Evolutionary conservation across 345 rosid genomes (phyloP), one percentile per base, ranked within the genome.

Genomic region (Carallia pectinifolia): DNA sequence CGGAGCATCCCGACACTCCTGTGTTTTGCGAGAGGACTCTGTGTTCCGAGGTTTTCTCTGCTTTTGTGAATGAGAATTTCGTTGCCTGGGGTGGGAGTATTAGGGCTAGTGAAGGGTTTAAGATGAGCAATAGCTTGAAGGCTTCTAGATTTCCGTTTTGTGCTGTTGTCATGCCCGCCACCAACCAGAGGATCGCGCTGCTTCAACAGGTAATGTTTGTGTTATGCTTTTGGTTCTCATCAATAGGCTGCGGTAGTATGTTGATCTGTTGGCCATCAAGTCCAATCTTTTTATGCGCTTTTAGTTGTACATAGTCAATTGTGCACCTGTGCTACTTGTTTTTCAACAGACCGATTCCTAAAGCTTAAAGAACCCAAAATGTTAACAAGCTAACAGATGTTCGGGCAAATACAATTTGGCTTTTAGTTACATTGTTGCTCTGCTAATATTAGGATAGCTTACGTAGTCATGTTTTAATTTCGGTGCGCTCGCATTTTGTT

Each of bases 71-170:
- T 65, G 95, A 90, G 88, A 96, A 96, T 71, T 96, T 96, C 56
- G 93, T 96, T 7, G 69, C 89, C 1, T 92, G 99, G 98, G 99
- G 99, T 19, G 98, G 98, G 40, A 92, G 89, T 69, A 89, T 96
- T 72, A 84, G 97, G 66, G 87, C 88, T 62, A 96, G 97, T 64
- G 99, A 96, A 82, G 99, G 99, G 31, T 96, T 96, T 83, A 96
- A 96, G 84, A 96, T 96, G 98, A 92, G 99, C 68, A 89, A 88
- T 70, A 92, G 98, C 83, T 89, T 92, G 89, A 96, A 96, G 78
- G 99, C 98, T 0, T 92, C 98, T 0, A 78, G 97, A 72, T 96
- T 83, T 64, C 99, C 99, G 1, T 96, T 92, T 75, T 90, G 97
- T 58, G 98, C 99, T n/a, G 88, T 92, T 33, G 97, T 96, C 65